These are phyloP conservation scores for Capsella rubella DNA, from an alignment of 441 rosid species.

Conservation along the genomic window DNA sequence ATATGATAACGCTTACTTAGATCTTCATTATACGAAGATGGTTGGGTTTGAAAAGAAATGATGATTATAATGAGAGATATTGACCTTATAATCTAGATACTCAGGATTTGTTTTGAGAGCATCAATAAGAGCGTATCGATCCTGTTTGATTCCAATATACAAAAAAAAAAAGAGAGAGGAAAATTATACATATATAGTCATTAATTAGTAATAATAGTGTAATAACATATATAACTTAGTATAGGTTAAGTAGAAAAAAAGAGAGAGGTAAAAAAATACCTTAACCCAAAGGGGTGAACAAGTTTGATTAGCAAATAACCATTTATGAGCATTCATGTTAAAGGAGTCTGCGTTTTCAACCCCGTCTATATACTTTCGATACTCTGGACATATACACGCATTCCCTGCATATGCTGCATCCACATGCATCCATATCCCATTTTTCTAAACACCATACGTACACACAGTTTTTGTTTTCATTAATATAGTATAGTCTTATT, in stretches of 20 bases:
- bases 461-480: background rate
- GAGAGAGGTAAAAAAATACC: slow-evolving; percentile 48
- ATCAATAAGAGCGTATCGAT: slow-evolving; percentile 70
- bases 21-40: background rate
- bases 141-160: slow-evolving; percentile 51
- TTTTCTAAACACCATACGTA: slow-evolving; percentile 50
- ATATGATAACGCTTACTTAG: background rate
- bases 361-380: slow-evolving; percentile 69
- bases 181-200: no score
- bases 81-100: slow-evolving; percentile 72
- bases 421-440: slow-evolving; percentile 82
- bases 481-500: background rate
- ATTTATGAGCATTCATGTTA: slow-evolving; percentile 91
- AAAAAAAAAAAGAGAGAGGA: background rate
- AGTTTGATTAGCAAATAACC: slow-evolving; percentile 86
- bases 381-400: slow-evolving; percentile 90
- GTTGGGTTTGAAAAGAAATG: background rate
- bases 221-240: no score
- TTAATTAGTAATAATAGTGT: no score
- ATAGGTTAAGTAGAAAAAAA: background rate
- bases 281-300: slow-evolving; percentile 94
- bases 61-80: background rate
- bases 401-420: slow-evolving; percentile 98
- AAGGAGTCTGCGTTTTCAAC: slow-evolving; percentile 89
- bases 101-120: slow-evolving; percentile 85